Percentiles rank a stretch among this genome's conserved stretches.
These are phyloP conservation scores for Harringtonia aguacate DNA, from an alignment of 2,329 filamentous ascomycete genomes.

Conservation along the genomic window DNA sequence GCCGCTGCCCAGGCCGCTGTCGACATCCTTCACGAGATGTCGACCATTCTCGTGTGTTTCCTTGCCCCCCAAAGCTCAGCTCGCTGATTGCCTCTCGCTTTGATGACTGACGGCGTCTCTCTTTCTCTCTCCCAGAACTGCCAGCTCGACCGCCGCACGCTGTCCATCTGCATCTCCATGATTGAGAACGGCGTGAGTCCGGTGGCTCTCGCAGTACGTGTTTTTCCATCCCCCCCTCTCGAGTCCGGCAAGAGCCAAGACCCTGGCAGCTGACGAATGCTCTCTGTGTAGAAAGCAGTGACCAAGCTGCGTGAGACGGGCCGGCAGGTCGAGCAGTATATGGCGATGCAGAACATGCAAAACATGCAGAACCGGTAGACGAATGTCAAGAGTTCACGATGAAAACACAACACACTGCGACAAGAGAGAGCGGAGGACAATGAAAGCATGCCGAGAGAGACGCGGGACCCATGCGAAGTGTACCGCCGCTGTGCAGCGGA, in stretches of 20 bases:
- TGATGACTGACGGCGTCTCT: no score
- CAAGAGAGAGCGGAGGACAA: no score
- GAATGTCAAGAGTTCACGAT: no score
- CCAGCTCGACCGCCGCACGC: constrained; percentile 76
- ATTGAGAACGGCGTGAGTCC: constrained; percentile 97
- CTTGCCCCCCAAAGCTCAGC: neutral
- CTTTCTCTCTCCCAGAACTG: constrained; percentile 91
- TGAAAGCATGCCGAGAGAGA: no score
- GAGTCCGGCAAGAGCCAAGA: no score
- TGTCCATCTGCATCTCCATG: constrained; percentile 91
- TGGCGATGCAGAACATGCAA: constrained; percentile 15
- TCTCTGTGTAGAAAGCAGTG: constrained; percentile 38
- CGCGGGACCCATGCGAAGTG: no score
- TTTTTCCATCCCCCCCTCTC: no score
- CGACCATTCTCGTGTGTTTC: constrained; percentile 68
- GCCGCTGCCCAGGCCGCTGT: constrained; percentile 72
- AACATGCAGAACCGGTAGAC: constrained; percentile 3
- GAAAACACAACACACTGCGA: no score
- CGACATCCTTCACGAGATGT: constrained; percentile 74
- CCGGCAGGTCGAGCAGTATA: constrained; percentile 35
- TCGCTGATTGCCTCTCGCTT: neutral
- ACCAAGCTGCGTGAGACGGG: constrained; percentile 49
- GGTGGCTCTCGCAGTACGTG: constrained; percentile 77
- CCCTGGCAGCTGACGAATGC: neutral
- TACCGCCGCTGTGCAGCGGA: no score